Conservation (phyloP, 768 basidiomycete genomes). For the Cubamyces sp. region DNA sequence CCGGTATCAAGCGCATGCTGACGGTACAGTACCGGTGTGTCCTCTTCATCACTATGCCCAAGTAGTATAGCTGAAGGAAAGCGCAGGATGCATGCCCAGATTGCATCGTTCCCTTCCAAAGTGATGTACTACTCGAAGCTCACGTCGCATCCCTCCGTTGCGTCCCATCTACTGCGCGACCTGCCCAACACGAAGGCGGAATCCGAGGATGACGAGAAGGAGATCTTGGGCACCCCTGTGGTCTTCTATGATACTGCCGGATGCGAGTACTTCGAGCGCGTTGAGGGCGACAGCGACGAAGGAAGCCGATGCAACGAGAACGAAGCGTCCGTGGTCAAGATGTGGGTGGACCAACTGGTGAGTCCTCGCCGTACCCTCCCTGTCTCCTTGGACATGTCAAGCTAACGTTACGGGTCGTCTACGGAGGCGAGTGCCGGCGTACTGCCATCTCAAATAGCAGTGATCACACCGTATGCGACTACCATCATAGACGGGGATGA, state of each 20-base stretch:
- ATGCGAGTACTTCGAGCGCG: constrained; percentile 89
- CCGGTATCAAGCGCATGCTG: constrained; percentile 82
- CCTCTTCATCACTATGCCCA: not conserved
- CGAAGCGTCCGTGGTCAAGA: constrained; percentile 83
- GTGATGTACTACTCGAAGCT: constrained; percentile 78
- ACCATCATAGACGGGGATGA: not conserved
- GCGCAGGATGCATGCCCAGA: constrained; percentile 82
- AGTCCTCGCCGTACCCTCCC: constrained; percentile 26
- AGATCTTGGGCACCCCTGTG: constrained; percentile 74
- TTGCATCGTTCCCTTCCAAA: constrained; percentile 84
- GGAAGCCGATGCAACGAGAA: constrained; percentile 95
- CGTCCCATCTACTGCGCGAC: constrained; percentile 71
- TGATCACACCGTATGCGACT: constrained; percentile 77
- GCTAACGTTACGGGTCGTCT: no score
- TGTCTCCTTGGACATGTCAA: no score
- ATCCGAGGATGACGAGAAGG: constrained; percentile 70
- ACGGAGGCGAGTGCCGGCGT: constrained; percentile 63
- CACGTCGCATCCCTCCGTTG: constrained; percentile 71
- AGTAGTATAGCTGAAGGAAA: not conserved
- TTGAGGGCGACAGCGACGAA: constrained; percentile 80
- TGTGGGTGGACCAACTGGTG: constrained; percentile 83
- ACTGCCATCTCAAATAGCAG: constrained; percentile 72
- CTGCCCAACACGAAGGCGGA: constrained; percentile 55
- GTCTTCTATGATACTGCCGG: constrained; percentile 96
- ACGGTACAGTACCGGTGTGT: constrained; percentile 85